Evolutionary conservation across 441 rosid species (phyloP), one percentile per base, ranked within the genome.

Genomic region (Populus hybrid): DNA sequence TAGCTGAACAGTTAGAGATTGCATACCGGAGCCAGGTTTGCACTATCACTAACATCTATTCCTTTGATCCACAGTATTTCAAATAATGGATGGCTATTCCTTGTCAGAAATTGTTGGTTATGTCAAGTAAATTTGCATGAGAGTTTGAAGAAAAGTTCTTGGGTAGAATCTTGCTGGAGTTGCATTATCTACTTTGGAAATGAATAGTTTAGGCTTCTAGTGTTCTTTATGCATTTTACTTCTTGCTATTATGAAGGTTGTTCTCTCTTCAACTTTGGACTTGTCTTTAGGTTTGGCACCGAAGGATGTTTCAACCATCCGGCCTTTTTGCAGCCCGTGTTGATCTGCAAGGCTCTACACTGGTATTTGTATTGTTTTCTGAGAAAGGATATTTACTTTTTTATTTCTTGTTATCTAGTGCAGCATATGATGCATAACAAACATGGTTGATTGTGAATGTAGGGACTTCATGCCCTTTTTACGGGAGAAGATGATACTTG

Each of bases 301-400:
- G 98, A 74, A 92, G 98, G 86, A 92, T 91, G 64, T 96, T 96
- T 87, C 98, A 94, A 79, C 98, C 89, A 66, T 94, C 98, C 3
- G 99, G 99, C 28, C 93, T 94, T 61, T 96, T 93, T 94, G 99
- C 99, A 69, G 97, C 99, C 82, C 98, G 99, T 71, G 82, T 94
- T 76, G 96, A 94, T 82, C 81, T 96, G 88, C 98, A 94, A 84
- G 97, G 98, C 79, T 92, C 88, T 70, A 89, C 92, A 72, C 88
- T 87, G n/a, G 99, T 96, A 90, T 80, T 90, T 87, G 36, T 75
- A 75, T 75, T 38, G 14, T 63, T 79, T 77, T 73, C 20, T 72
- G 71, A 32, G 69, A 14, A 61, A 26, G 63, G 76, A 34, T 53
- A 23, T 64, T 65, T 80, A 66, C 21, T 71, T 78, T 28, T 46